phyloP scores from a whole-genome alignment of 805 yeast species.

The Ogataea zsoltii region DNA sequence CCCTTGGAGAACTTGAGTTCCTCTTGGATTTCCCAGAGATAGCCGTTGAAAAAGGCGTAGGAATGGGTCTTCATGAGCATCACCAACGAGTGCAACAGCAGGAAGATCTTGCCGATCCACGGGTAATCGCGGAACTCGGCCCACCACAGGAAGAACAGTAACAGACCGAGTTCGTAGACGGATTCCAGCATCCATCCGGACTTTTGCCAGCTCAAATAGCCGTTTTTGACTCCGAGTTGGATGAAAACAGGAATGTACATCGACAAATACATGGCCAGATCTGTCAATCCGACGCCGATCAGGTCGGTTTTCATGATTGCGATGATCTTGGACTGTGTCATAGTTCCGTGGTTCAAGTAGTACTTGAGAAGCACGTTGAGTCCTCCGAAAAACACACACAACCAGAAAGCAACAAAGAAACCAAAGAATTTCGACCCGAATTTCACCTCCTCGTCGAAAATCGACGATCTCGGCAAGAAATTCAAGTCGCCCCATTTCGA shows the following conservation, averaged over 20 bases:
- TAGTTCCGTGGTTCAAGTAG: conserved; percentile 44
- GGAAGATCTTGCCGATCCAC: conserved; percentile 89
- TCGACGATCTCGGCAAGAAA: conserved; percentile 44
- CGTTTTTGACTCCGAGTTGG: conserved; percentile 53
- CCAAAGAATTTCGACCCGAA: conserved; percentile 65
- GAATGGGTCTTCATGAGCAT: conserved; percentile 95
- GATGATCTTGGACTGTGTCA: conserved; percentile 56
- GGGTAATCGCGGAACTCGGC: conserved; percentile 63
- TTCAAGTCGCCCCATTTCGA: conserved; percentile 58
- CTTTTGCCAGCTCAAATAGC: conserved; percentile 56
- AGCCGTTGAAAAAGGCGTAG: conserved; percentile 88
- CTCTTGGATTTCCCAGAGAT: conserved; percentile 63
- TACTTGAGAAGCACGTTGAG: conserved; percentile 56
- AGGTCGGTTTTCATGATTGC: conserved; percentile 60
- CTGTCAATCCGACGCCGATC: conserved; percentile 68
- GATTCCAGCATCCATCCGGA: conserved; percentile 67
- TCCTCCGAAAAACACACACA: conserved; percentile 56
- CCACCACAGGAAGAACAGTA: conserved; percentile 53
- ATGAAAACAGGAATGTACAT: conserved; percentile 60
- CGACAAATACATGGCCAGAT: conserved; percentile 68
- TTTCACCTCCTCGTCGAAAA: conserved; percentile 53
- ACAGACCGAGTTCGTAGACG: conserved; percentile 51
- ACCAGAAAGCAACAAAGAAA: conserved; percentile 78
- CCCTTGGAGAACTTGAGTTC: conserved; percentile 54
- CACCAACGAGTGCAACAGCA: conserved; percentile 82